Evolutionary conservation across 2,329 filamentous ascomycete species (phyloP), one percentile per base, ranked within the genome.

Genomic region (Septoria linicola): DNA sequence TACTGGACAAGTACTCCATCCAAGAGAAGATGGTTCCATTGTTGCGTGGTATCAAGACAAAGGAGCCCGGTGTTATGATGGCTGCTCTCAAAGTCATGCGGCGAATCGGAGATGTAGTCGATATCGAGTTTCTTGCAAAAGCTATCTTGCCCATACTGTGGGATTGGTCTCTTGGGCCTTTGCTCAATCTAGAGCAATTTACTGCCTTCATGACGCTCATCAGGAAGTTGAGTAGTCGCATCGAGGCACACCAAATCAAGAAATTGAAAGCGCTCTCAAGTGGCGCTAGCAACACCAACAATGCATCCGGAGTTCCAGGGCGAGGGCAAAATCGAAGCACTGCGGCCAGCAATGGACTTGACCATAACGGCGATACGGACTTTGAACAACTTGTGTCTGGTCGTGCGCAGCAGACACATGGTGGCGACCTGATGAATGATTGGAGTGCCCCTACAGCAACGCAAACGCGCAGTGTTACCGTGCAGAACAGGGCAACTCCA

Each of bases 11-110:
- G 69, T 97, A 93, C 66, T 97, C 93, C 0, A 92, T 99, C 73
- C 93, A 99, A 68, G 93, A 99, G 68, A 97, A 96, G 74, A 88
- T 99, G 27, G 81, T 97, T 0, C 93, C 93, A 0, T 74, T 97
- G 3, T 78, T 99, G 54, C 90, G 88, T 65, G 90, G 79, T 1
- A 97, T 99, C 73, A 97, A 96, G 72, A 99, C 93, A 0, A 97
- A 96, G 67, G 93, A 99, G 68, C 93, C 93, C 0, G 91, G 90
- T 6, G 93, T 99, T 8, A 97, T 97, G 88, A 87, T 97, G 77
- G 91, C 92, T 4, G 87, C 90, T 0, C 76, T 97, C 27, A 85
- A 85, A 49, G 89, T 96, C 1, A 83, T 97, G 59, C 82, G 81
- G 42, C 87, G 96, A 41, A 85, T 99, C 21, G 90, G 90, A 7